Evolutionary conservation across 805 yeast species (phyloP), one percentile per base, ranked within the genome.

Genomic region (Saccharomycopsis lassenensis): DNA sequence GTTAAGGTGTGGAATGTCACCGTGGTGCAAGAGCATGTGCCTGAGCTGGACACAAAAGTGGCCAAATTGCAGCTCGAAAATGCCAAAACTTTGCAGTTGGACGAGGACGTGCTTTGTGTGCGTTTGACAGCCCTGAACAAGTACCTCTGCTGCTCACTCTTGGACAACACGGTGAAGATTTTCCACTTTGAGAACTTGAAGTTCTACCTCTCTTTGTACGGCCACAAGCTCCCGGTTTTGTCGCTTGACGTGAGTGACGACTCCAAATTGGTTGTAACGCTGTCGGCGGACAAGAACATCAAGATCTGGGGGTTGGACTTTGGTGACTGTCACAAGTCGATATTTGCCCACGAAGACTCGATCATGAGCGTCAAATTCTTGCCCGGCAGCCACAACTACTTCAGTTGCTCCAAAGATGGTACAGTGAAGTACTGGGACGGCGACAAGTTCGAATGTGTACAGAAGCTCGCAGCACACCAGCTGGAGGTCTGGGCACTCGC

Each of bases 221-320:
- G 99, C 26, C 99, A 91, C 58, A 91, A 89, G 54, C 68, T 91
- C 43, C 98, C 98, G 1, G 98, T 91, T 2, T 64, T 91, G 36
- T 79, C 95, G 2, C 72, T 91, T 47, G 98, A 91, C 54, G 86
- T 91, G 29, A 83, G 97, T 1, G 66, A 57, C 48, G 99, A 91
- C 56, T 77, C 89, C 25, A 89, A 91, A 57, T 56, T 91, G 48
- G 69, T 91, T 43, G 75, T 89, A 36, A 84, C 97, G 0, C 83
- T 95, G 3, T 85, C 96, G 1, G 98, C 98, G 0, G 99, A 91
- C 59, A 91, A 91, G 58, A 91, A 91, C 57, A 83, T 91, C 53
- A 86, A 93, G 59, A 81, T 91, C 40, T 91, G 99, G 99, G 99
- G 99, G 35, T 63, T 91, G 40, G 98, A 91, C 56, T 91, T 91